phyloP scores from a whole-genome alignment of 331 rosid species.

The Malus hybrid region DNA sequence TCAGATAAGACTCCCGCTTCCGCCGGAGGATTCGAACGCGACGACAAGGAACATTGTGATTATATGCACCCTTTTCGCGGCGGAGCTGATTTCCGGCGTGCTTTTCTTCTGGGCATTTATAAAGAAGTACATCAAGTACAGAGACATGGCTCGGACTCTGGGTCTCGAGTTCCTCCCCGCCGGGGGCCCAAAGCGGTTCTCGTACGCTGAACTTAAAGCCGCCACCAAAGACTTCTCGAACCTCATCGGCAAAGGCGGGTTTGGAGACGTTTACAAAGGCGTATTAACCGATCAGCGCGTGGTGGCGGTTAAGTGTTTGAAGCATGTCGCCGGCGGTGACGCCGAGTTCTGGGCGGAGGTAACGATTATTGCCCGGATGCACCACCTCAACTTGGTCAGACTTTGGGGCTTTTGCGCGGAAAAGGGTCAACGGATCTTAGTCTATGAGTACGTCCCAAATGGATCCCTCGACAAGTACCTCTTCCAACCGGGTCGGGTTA shows the following conservation, averaged over 20 bases:
- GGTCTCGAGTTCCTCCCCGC: slow-evolving; percentile 89
- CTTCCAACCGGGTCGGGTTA: slow-evolving; percentile 16
- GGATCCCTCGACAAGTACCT: slow-evolving; percentile 76
- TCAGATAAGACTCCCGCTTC: slow-evolving; percentile 55
- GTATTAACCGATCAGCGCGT: slow-evolving; percentile 70
- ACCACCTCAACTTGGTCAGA: slow-evolving; percentile 85
- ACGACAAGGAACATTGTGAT: slow-evolving; percentile 57
- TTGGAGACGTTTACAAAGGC: slow-evolving; percentile 83
- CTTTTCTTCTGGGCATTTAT: slow-evolving; percentile 77
- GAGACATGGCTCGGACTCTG: slow-evolving; percentile 90
- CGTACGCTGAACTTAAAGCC: slow-evolving; percentile 61
- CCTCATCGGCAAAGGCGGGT: slow-evolving; percentile 70
- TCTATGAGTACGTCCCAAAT: slow-evolving; percentile 70
- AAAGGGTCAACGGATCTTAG: slow-evolving; percentile 72
- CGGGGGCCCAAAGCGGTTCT: slow-evolving; percentile 79
- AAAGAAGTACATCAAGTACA: slow-evolving; percentile 70
- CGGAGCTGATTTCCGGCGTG: slow-evolving; percentile 67
- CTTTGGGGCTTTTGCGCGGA: slow-evolving; percentile 91
- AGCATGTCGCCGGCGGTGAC: slow-evolving; percentile 65
- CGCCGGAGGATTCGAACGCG: slow-evolving; percentile 56
- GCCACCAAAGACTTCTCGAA: slow-evolving; percentile 78
- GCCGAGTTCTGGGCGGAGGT: slow-evolving; percentile 91
- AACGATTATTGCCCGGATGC: slow-evolving; percentile 87
- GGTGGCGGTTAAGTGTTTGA: slow-evolving; percentile 80
- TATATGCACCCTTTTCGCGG: slow-evolving; percentile 65